Evolutionary conservation across 805 yeast species (phyloP).

Genomic region (Candida ponderosae): DNA sequence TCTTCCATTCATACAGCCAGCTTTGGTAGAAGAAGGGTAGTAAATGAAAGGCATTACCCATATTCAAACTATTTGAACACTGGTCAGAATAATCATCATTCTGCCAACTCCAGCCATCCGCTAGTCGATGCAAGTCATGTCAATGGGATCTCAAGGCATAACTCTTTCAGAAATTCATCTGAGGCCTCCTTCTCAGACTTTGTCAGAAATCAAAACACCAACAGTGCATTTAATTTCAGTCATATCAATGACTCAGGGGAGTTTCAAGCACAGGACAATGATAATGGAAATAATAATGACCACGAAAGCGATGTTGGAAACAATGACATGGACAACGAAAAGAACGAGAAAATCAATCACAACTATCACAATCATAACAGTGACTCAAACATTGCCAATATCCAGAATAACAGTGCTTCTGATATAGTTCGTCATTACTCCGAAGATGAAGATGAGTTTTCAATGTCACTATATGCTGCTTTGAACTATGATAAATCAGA

Average conservation of each 20-base stretch:
- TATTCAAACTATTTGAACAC: neutral
- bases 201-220: conserved; percentile 11
- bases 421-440: conserved; percentile 6
- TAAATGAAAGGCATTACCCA: neutral
- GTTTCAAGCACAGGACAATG: neutral
- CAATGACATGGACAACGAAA: too few relatives aligned
- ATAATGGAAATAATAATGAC: neutral
- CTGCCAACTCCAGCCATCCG: too few relatives aligned
- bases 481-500: conserved; percentile 28
- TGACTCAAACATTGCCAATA: conserved; percentile 7
- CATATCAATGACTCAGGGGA: neutral
- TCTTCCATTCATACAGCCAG: conserved; percentile 17
- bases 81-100: neutral
- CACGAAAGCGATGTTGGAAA: conserved; percentile 4
- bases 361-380: conserved; percentile 1
- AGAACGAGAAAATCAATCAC: conserved; percentile 2
- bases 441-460: conserved; percentile 51
- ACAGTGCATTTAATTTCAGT: conserved; percentile 15
- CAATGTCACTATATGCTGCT: conserved; percentile 59
- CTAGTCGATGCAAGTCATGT: too few relatives aligned
- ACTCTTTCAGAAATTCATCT: neutral
- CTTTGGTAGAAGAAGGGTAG: conserved; percentile 12
- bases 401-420: conserved; percentile 5
- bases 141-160: neutral
- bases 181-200: conserved; percentile 19